These are phyloP conservation scores for Plasmodium inui DNA, from an alignment of 169 alveolate genomes.

Conservation along the genomic window DNA sequence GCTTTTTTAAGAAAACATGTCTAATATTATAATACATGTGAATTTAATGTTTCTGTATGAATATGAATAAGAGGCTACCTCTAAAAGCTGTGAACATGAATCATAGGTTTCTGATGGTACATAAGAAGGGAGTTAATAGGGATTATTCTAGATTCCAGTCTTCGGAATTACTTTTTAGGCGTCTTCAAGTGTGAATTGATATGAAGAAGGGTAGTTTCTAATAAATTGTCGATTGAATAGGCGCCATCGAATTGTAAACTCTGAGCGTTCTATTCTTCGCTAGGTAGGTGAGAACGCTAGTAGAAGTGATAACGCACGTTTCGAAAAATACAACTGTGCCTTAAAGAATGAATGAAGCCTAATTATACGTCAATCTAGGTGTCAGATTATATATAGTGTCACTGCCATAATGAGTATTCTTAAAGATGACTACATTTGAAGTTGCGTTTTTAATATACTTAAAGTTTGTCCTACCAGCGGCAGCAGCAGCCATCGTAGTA, in stretches of 20 bases:
- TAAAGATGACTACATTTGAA: not conserved
- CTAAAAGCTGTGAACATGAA: not conserved
- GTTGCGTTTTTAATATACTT: not conserved
- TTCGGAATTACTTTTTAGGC: not conserved
- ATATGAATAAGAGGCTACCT: not conserved
- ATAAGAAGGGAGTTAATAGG: not conserved
- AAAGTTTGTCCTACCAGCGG: not conserved
- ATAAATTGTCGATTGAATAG: not conserved
- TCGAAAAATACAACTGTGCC: not conserved
- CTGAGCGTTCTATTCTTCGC: not conserved
- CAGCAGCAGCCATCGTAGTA: not conserved
- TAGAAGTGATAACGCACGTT: not conserved
- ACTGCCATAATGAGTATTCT: not conserved
- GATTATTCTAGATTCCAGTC: not conserved
- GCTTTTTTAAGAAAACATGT: not conserved
- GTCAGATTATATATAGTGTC: not conserved
- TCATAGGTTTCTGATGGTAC: not conserved
- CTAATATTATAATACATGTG: not conserved
- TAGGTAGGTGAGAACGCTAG: not conserved
- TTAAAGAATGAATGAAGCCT: not conserved
- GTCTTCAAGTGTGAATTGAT: not conserved
- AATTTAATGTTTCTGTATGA: not conserved
- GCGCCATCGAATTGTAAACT: not conserved
- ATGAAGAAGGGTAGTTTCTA: not conserved
- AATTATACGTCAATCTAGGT: not conserved